A percentile compares a stretch with the other conserved stretches of the same genome.
These are phyloP conservation scores for Heteromeles arbutifolia DNA, from an alignment of 306 rosid genomes.

Conservation along the genomic window DNA sequence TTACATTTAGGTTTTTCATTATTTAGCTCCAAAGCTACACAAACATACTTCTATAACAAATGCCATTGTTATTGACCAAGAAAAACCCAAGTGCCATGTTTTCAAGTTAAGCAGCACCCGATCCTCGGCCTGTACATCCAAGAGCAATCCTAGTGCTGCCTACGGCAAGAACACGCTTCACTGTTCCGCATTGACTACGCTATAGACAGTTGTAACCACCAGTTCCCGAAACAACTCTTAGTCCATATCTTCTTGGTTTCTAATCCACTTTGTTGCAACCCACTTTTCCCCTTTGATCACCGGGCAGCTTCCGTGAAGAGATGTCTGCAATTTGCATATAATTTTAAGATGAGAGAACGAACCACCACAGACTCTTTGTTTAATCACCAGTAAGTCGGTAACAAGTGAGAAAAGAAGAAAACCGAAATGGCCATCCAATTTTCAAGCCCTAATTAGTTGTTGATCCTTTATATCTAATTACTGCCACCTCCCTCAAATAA, in stretches of 20 bases:
- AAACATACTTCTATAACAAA: background rate
- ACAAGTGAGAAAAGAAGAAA: background rate
- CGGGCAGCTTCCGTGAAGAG: constrained; percentile 71
- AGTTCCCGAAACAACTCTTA: background rate
- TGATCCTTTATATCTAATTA: background rate
- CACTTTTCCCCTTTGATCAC: constrained; percentile 64
- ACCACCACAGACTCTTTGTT: background rate
- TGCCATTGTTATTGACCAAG: background rate
- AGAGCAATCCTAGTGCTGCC: background rate
- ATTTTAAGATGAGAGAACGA: background rate
- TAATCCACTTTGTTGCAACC: constrained; percentile 69
- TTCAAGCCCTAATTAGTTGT: background rate
- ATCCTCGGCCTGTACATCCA: background rate
- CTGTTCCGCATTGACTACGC: background rate
- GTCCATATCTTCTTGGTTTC: constrained; percentile 24
- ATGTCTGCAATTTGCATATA: constrained; percentile 35
- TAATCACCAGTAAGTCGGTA: background rate
- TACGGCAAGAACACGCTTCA: background rate
- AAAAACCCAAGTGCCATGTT: background rate
- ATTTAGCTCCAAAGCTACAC: background rate
- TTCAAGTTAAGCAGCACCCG: background rate
- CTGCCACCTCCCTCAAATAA: background rate
- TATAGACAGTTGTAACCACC: background rate
- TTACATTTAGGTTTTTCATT: background rate
- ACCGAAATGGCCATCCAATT: background rate